Evolutionary conservation across 352 stramenopile genomes (phyloP).

Genomic region (Pythium coloratum): DNA sequence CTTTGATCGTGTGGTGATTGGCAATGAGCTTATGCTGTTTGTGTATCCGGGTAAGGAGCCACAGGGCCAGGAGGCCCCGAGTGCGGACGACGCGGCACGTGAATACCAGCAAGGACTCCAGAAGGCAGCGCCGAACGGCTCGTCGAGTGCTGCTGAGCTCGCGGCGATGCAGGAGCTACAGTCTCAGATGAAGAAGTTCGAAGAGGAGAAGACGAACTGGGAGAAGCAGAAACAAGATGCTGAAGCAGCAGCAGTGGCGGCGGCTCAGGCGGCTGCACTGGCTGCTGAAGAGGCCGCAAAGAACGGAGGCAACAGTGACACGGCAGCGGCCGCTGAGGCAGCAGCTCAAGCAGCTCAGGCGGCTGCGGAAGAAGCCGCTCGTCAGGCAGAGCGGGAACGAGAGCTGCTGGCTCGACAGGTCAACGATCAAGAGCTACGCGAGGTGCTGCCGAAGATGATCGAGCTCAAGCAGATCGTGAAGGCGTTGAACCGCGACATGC

Average conservation of each 20-base stretch:
- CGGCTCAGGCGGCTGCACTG: conserved; percentile 37
- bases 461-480: conserved; percentile 92
- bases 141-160: conserved; percentile 48
- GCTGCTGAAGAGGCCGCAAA: conserved; percentile 20
- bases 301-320: conserved; percentile 11
- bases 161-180: conserved; percentile 82
- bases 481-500: conserved; percentile 86
- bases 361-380: conserved; percentile 36
- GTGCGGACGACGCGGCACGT: conserved; percentile 78
- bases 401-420: conserved; percentile 72
- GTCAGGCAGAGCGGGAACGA: conserved; percentile 53
- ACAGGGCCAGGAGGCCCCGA: conserved; percentile 49
- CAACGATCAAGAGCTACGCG: conserved; percentile 91
- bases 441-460: conserved; percentile 91
- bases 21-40: conserved; percentile 89
- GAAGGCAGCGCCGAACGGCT: conserved; percentile 10
- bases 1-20: conserved; percentile 83
- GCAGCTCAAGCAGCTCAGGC: conserved; percentile 16
- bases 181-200: conserved; percentile 87
- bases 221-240: conserved; percentile 75
- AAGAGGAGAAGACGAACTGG: conserved; percentile 88
- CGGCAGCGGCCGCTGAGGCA: conserved; percentile 21
- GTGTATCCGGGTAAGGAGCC: conserved; percentile 51
- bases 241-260: conserved; percentile 34
- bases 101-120: conserved; percentile 89